Conservation (phyloP, 164 flowering plant species). For the Chimonanthus salicifolius region DNA sequence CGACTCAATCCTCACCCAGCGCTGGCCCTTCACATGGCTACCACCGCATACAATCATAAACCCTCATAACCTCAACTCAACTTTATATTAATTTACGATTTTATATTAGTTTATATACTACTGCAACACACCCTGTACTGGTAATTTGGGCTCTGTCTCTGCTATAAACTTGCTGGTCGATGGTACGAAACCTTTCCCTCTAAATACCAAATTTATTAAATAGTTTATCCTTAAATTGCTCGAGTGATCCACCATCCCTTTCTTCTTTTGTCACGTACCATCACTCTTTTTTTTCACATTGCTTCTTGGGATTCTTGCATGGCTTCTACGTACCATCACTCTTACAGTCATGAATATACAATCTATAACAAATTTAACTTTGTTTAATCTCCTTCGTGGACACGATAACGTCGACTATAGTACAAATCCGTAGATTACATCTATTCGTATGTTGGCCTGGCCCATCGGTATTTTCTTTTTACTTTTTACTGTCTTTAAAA, state of each 20-base stretch:
- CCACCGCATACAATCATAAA: neutral
- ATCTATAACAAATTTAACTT: neutral
- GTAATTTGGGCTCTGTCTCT: neutral
- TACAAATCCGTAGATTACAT: neutral
- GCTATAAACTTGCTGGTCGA: neutral
- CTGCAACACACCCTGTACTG: neutral
- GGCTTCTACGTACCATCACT: too few species aligned
- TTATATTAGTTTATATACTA: too few species aligned
- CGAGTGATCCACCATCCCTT: slow-evolving; percentile 1
- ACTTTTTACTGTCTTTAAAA: too few species aligned
- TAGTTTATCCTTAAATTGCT: neutral
- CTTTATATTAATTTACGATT: slow-evolving; percentile 3
- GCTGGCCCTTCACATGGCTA: slow-evolving; percentile 7
- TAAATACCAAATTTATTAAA: neutral
- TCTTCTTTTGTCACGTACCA: neutral
- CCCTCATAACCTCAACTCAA: neutral
- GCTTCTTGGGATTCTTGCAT: too few species aligned
- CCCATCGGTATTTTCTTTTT: too few species aligned
- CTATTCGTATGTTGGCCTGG: neutral
- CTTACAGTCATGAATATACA: neutral
- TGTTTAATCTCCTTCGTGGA: neutral
- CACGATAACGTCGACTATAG: neutral
- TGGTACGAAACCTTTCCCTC: neutral
- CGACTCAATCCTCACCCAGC: neutral
- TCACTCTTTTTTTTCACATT: neutral